These are phyloP conservation scores for Pseudogymnoascus sp. DNA, from an alignment of 2,329 filamentous ascomycete genomes.

Conservation along the genomic window DNA sequence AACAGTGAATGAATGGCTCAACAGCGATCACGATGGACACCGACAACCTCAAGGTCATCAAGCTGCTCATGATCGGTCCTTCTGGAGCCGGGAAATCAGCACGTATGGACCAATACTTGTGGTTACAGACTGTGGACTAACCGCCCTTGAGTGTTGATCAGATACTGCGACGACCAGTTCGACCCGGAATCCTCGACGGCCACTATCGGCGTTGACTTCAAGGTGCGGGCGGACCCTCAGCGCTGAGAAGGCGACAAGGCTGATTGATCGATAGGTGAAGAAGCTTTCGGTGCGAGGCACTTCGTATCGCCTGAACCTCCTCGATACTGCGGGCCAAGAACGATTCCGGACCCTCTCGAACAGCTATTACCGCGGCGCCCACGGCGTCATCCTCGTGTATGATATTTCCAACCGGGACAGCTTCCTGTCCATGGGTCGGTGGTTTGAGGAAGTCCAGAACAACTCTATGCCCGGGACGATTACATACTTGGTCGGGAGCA, in stretches of 20 bases:
- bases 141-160: slow-evolving; percentile 38
- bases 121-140: slow-evolving; percentile 11
- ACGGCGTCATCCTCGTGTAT: slow-evolving; percentile 92
- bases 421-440: slow-evolving; percentile 45
- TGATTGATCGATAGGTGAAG: slow-evolving; percentile 36
- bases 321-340: slow-evolving; percentile 92
- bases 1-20: slow-evolving; percentile 14
- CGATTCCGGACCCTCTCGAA: slow-evolving; percentile 90
- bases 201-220: slow-evolving; percentile 52
- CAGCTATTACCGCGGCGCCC: slow-evolving; percentile 92
- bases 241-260: not conserved
- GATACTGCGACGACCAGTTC: slow-evolving; percentile 52
- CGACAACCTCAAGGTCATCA: slow-evolving; percentile 44
- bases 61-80: slow-evolving; percentile 49
- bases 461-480: slow-evolving; percentile 44
- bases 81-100: slow-evolving; percentile 50
- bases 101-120: slow-evolving; percentile 31
- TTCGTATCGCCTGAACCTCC: slow-evolving; percentile 45
- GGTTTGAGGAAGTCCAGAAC: slow-evolving; percentile 46
- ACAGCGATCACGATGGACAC: slow-evolving; percentile 33
- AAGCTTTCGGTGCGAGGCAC: slow-evolving; percentile 45
- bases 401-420: slow-evolving; percentile 64
- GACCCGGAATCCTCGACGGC: slow-evolving; percentile 47
- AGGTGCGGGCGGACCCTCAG: slow-evolving; percentile 30
- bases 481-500: slow-evolving; percentile 45